These are phyloP conservation scores for Aechmea fasciata DNA, from an alignment of 176 grass and related monocot genomes.

Conservation along the genomic window DNA sequence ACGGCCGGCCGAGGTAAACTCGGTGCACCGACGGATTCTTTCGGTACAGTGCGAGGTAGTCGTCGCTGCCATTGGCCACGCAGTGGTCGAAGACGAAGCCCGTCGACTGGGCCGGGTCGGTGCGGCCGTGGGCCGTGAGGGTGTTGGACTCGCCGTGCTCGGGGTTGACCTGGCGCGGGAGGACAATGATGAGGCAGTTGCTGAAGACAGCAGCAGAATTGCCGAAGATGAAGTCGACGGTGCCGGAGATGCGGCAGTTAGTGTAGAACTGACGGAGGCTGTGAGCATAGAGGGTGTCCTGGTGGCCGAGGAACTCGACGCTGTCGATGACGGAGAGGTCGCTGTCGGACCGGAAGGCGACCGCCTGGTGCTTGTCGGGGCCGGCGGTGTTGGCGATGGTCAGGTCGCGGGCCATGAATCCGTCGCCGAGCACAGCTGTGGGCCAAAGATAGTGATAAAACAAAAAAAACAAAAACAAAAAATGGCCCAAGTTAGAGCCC, in stretches of 20 bases:
- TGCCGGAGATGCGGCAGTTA: constrained; percentile 78
- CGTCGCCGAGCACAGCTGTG: constrained; percentile 54
- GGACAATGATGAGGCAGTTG: constrained; percentile 31
- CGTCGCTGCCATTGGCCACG: constrained; percentile 76
- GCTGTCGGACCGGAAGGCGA: constrained; percentile 70
- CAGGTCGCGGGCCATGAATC: constrained; percentile 88
- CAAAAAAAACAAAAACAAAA: too few relatives aligned
- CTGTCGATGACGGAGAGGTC: constrained; percentile 72
- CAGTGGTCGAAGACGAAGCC: constrained; percentile 75
- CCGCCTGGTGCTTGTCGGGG: constrained; percentile 85
- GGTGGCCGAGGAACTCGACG: constrained; percentile 74
- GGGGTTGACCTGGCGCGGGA: constrained; percentile 62
- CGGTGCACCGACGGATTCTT: constrained; percentile 40
- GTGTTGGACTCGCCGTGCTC: constrained; percentile 68
- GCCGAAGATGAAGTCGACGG: constrained; percentile 96
- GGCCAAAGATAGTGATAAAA: too few relatives aligned
- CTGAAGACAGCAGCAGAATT: constrained; percentile 70
- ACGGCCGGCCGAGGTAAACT: constrained; percentile 62
- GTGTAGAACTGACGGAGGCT: constrained; percentile 79
- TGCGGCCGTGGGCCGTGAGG: constrained; percentile 82
- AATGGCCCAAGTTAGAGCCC: too few relatives aligned
- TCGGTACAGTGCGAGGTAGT: constrained; percentile 55
- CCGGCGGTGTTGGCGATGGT: constrained; percentile 90
- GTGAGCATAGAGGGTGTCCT: constrained; percentile 89
- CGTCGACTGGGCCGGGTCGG: constrained; percentile 77